These are phyloP conservation scores for Asterochloris sp. DNA, from an alignment of 139 green algal genomes.

Conservation along the genomic window DNA sequence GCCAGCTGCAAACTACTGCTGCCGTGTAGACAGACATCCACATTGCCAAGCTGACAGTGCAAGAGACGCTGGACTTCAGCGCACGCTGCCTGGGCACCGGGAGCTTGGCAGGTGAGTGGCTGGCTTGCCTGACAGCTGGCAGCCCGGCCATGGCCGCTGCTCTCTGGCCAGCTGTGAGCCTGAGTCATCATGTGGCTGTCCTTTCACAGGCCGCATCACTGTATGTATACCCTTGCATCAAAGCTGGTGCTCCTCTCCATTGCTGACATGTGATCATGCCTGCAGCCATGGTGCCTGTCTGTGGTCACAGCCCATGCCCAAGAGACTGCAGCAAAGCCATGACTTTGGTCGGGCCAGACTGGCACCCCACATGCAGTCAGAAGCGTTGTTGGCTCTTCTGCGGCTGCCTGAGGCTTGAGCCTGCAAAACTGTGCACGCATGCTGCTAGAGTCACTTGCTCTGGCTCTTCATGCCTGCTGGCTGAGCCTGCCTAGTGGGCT, in stretches of 20 bases:
- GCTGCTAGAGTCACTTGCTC: too few species aligned
- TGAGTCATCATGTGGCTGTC: background rate
- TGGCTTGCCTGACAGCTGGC: background rate
- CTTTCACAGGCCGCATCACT: background rate
- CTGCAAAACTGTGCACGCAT: too few species aligned
- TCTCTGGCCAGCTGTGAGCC: background rate
- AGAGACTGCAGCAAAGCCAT: too few species aligned
- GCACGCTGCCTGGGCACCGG: constrained; percentile 27
- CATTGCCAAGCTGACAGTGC: constrained; percentile 48
- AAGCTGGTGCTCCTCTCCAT: background rate
- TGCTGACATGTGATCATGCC: background rate
- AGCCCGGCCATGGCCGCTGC: too few species aligned
- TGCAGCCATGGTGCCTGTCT: too few species aligned
- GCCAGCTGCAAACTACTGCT: background rate
- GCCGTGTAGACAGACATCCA: constrained; percentile 45
- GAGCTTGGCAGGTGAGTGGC: background rate
- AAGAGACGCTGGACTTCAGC: constrained; percentile 47
- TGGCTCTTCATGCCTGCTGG: too few species aligned
- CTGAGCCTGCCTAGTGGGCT: background rate
- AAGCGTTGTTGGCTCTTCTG: too few species aligned
- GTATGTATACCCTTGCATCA: background rate
- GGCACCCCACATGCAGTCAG: too few species aligned
- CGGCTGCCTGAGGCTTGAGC: too few species aligned
- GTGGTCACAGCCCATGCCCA: too few species aligned
- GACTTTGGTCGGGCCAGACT: too few species aligned